Base-by-base conservation (phyloP, 2,329 filamentous ascomycete species). In the Epichloe aotearoae region DNA sequence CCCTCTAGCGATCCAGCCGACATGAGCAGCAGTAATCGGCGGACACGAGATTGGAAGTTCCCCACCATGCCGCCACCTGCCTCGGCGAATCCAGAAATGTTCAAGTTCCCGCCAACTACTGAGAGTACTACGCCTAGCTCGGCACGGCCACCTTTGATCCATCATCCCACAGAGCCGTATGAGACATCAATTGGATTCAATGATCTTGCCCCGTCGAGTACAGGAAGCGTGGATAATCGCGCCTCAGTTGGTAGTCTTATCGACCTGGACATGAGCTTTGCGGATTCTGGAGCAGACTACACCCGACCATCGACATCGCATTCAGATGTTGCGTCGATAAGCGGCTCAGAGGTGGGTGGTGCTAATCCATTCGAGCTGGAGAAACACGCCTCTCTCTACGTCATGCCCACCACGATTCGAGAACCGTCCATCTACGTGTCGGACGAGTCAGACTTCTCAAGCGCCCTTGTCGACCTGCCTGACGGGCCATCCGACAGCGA, bases 351-450 rank as follows among this genome's bases (percentile, higher is more conserved):
- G 51, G 62, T 76, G 34, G 73, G 76, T 26, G 69, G 72, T 12
- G 72, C 69, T 2, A 79, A 79, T 56, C 78, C 80, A 0, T 83
- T 83, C 52, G 77, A 82, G 50, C 69, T 83, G 3, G 80, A 84
- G 61, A 73, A 75, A n/a, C 79, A 82, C 56, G 69, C 77, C 1
- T 81, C 78, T 1, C 64, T 80, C 1, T 79, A 80, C 54, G 67
- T 66, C 12, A 59, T 63, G 57, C 63, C 69, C 4, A 58, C 64
- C 4, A 62, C 65, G 0, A 69, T 66, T 47, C 69, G 77, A 37
- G 76, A 80, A 55, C 76, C 77, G 1, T 79, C 76, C 3, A 79
- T 82, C 45, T 82, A 82, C 58, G 73, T 82, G 10, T 76, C 76
- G 1, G 79, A 82, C 54, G 77, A 80, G 53, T 77, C 74, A 7